These are phyloP conservation scores for Suillus cothurnatus DNA, from an alignment of 768 basidiomycete species.

Conservation along the genomic window DNA sequence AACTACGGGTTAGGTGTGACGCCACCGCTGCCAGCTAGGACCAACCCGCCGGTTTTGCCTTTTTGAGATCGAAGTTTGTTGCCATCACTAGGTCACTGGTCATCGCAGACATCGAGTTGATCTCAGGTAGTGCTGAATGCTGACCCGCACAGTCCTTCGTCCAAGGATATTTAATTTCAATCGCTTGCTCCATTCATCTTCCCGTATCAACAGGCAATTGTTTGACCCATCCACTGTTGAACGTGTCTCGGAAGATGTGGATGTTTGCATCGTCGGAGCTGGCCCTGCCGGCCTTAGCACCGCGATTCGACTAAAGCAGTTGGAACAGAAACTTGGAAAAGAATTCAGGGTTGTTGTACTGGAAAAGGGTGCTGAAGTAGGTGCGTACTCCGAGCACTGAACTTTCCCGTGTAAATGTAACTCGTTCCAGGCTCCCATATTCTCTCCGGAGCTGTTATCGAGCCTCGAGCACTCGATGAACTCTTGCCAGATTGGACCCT, in stretches of 20 bases:
- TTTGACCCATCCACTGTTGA: slow-evolving; percentile 69
- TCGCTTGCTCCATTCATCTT: slow-evolving; percentile 27
- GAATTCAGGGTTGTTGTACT: slow-evolving; percentile 91
- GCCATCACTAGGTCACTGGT: background rate
- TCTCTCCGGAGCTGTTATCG: slow-evolving; percentile 93
- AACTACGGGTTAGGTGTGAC: background rate
- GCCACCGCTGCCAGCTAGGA: background rate
- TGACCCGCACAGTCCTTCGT: background rate
- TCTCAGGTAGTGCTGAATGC: slow-evolving; percentile 9
- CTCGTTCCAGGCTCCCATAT: slow-evolving; percentile 81
- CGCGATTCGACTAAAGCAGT: slow-evolving; percentile 94
- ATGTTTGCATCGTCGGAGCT: slow-evolving; percentile 96
- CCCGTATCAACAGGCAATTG: slow-evolving; percentile 31
- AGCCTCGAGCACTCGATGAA: slow-evolving; percentile 89
- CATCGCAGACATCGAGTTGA: background rate
- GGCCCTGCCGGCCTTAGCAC: slow-evolving; percentile 95
- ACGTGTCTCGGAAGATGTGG: slow-evolving; percentile 87
- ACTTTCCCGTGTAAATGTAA: background rate
- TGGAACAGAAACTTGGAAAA: slow-evolving; percentile 75
- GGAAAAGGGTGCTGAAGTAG: slow-evolving; percentile 93
- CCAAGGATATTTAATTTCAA: background rate
- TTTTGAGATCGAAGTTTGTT: background rate
- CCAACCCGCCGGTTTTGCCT: background rate
- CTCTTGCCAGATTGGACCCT: slow-evolving; percentile 85
- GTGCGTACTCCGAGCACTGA: slow-evolving; percentile 45